Conservation (phyloP, 129 eudicot species). For the Lactuca saligna region DNA sequence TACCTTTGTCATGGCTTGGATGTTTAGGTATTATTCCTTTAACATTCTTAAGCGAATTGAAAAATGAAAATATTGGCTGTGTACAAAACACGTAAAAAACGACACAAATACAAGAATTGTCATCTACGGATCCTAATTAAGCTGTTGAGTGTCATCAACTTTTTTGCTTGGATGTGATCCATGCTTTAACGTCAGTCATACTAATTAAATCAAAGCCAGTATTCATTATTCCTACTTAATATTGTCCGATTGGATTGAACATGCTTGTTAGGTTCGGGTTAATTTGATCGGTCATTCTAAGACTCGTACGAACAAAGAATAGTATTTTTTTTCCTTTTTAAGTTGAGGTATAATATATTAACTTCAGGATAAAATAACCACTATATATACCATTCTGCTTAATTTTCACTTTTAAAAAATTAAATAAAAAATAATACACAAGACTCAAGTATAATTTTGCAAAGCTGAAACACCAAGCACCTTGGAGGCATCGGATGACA, state of each 20-base stretch:
- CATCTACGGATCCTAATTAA: no score
- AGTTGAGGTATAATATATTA: neutral
- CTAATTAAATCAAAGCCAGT: neutral
- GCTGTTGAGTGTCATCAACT: neutral
- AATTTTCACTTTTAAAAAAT: neutral
- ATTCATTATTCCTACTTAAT: neutral
- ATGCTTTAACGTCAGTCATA: neutral
- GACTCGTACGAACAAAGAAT: no score
- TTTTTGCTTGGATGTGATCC: no score
- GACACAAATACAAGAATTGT: no score
- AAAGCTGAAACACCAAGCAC: no score
- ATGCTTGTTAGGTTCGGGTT: neutral
- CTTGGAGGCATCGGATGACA: no score
- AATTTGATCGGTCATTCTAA: no score
- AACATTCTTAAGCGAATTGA: neutral
- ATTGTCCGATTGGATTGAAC: neutral
- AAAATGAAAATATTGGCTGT: no score
- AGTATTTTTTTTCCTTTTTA: no score
- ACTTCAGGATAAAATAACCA: neutral
- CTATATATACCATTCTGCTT: no score
- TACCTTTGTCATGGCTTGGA: slow-evolving; percentile 48
- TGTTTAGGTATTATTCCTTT: slow-evolving; percentile 31
- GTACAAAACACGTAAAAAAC: no score
- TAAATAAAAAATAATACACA: no score
- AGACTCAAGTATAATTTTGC: neutral